These are phyloP conservation scores for Caryopteris hybrid DNA, from an alignment of 305 asterid species.

Conservation along the genomic window DNA sequence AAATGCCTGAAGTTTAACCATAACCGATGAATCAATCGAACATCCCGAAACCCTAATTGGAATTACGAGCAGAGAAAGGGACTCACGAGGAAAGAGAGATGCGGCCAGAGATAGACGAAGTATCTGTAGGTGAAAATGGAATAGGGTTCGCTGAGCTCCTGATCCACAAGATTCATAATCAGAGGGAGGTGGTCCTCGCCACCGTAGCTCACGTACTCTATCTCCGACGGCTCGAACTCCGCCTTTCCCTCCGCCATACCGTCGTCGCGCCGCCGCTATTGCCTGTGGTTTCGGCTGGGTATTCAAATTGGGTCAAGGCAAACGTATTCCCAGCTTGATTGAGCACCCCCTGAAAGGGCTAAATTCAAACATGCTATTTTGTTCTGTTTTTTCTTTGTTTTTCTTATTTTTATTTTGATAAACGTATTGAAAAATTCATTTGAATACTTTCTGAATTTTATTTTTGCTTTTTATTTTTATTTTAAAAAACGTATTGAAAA, in stretches of 20 bases:
- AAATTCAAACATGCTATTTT: too few species aligned
- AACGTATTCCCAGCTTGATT: too few species aligned
- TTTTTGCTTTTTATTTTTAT: too few species aligned
- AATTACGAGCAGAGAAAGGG: not conserved
- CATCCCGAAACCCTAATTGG: slow-evolving; percentile 1
- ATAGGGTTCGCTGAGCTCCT: slow-evolving; percentile 96
- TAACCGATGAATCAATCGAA: slow-evolving; percentile 2
- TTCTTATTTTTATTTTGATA: too few species aligned
- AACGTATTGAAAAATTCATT: too few species aligned
- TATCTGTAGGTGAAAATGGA: slow-evolving; percentile 96
- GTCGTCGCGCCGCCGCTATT: too few species aligned
- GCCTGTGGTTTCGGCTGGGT: too few species aligned
- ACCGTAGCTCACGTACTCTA: slow-evolving; percentile 69
- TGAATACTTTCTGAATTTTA: too few species aligned
- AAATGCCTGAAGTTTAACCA: slow-evolving; percentile 52
- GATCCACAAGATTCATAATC: slow-evolving; percentile 87
- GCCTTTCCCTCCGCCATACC: slow-evolving; percentile 29
- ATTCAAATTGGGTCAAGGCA: too few species aligned
- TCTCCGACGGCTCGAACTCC: slow-evolving; percentile 41
- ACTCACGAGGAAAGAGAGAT: slow-evolving; percentile 75
- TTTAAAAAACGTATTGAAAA: too few species aligned
- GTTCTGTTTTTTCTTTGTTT: too few species aligned
- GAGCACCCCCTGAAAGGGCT: too few species aligned
- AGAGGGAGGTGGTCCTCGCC: slow-evolving; percentile 95
- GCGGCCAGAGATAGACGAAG: slow-evolving; percentile 97